Evolutionary conservation across 2,329 filamentous ascomycete genomes (phyloP), one percentile per base, ranked within the genome.

Genomic region (Xylariaceae sp.): DNA sequence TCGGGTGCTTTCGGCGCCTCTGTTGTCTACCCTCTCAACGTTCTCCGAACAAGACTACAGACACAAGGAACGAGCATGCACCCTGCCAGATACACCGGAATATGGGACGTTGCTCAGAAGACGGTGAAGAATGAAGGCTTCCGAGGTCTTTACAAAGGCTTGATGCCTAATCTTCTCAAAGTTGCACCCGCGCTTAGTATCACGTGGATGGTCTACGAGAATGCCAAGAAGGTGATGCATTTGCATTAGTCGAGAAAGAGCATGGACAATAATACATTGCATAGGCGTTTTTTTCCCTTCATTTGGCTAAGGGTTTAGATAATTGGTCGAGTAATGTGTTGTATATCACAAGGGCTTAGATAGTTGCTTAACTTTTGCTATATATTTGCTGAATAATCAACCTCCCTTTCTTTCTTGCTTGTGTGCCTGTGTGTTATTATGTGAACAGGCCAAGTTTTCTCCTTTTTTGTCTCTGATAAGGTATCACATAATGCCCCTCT

Each of bases 181-280:
- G 92, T 98, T 24, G 88, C 92, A 8, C 92, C 92, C 2, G 88
- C 92, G 19, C 83, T 98, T 38, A 95, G 88, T 54, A 97, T 98
- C 60, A 89, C 88, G 38, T 95, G 92, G 71, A 79, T 94, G 55
- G 85, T 92, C 44, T 95, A 95, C 59, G 88, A 95, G 66, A 92
- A 92, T 58, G 80, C 85, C 39, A 95, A 95, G 70, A 77, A 73
- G 53, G 60, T 85, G 23, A 69, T 94, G 50, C 62, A 69, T 11
- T 56, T 81, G 52, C 68, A 71, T 48, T 71, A 54, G 38, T 6
- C 11, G 11, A 24, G 21, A 24, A 24, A 26, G 29, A 15, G 19
- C 21, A 26, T 36, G 33, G 27, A 7, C 30, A 27, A 5, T 18
- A 5, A 8, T n/a, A n/a, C n/a, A n/a, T n/a, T n/a, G n/a, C n/a